phyloP scores from a whole-genome alignment of 179 eudicot species.

The Silene noctiflora region DNA sequence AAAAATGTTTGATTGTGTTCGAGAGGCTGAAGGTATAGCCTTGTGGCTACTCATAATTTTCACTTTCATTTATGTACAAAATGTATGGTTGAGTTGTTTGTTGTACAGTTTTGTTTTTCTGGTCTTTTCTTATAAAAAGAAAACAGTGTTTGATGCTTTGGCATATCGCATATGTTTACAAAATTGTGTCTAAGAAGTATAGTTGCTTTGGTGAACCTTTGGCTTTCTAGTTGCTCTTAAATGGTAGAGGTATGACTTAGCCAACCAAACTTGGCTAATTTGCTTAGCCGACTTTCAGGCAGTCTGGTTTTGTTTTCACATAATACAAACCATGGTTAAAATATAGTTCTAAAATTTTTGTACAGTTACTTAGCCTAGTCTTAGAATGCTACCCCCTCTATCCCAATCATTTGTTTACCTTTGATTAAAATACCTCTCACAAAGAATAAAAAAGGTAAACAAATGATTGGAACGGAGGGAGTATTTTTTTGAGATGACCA shows the following conservation, averaged over 20 bases:
- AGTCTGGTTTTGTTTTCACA: background rate
- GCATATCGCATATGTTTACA: background rate
- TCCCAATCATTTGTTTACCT: too few species aligned
- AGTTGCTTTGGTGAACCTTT: background rate
- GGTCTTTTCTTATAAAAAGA: background rate
- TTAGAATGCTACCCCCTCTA: too few species aligned
- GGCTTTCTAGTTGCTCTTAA: background rate
- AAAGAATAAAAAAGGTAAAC: too few species aligned
- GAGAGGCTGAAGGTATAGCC: conserved; percentile 73
- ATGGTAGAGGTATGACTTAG: background rate
- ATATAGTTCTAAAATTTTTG: background rate
- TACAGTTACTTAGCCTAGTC: background rate
- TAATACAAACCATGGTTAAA: background rate
- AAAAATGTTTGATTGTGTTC: conserved; percentile 79
- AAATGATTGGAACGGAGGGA: too few species aligned
- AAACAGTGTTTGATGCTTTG: background rate
- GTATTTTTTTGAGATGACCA: too few species aligned
- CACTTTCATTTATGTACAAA: background rate
- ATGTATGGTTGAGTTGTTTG: conserved; percentile 15
- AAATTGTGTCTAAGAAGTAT: background rate
- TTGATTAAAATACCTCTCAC: too few species aligned
- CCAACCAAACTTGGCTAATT: background rate
- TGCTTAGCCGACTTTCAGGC: background rate
- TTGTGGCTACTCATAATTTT: conserved; percentile 10
- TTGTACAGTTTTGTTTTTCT: background rate